These are phyloP conservation scores for Microdochium trichocladiopsis DNA, from an alignment of 2,329 filamentous ascomycete genomes.

Conservation along the genomic window DNA sequence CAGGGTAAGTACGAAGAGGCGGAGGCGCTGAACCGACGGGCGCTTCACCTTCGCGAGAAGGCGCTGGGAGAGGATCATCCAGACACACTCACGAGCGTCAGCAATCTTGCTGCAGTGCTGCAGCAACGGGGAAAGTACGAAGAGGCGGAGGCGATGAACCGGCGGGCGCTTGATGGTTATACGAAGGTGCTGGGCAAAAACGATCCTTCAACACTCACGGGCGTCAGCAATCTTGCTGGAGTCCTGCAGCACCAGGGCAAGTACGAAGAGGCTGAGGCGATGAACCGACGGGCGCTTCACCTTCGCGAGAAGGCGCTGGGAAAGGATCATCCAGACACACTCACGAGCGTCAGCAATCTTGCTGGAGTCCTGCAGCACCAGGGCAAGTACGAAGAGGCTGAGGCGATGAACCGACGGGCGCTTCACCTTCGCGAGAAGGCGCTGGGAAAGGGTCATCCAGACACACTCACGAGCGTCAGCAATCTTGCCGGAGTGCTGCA, in stretches of 20 bases:
- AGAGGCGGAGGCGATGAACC: no score
- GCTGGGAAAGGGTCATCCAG: slow-evolving; percentile 7
- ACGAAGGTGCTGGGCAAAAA: no score
- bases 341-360: slow-evolving; percentile 12
- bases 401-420: slow-evolving; percentile 5
- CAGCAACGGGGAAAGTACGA: background rate
- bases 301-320: no score
- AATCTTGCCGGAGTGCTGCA: slow-evolving; percentile 8
- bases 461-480: slow-evolving; percentile 10
- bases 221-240: no score
- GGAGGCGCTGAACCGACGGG: slow-evolving; percentile 5
- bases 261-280: slow-evolving; percentile 18
- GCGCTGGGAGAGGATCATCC: slow-evolving; percentile 8
- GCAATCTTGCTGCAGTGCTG: slow-evolving; percentile 5
- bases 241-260: no score
- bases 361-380: slow-evolving; percentile 2
- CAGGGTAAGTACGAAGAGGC: slow-evolving; percentile 6
- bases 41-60: slow-evolving; percentile 4
- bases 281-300: slow-evolving; percentile 4
- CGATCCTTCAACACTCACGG: no score
- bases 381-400: no score
- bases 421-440: slow-evolving; percentile 5
- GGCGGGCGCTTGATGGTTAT: no score
- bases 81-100: slow-evolving; percentile 6
- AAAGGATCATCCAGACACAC: slow-evolving; percentile 7